A percentile compares a stretch with the other conserved stretches of the same genome.
phyloP scores from a whole-genome alignment of 2,329 filamentous ascomycete genomes.

The Conoideocrella luteorostrata region DNA sequence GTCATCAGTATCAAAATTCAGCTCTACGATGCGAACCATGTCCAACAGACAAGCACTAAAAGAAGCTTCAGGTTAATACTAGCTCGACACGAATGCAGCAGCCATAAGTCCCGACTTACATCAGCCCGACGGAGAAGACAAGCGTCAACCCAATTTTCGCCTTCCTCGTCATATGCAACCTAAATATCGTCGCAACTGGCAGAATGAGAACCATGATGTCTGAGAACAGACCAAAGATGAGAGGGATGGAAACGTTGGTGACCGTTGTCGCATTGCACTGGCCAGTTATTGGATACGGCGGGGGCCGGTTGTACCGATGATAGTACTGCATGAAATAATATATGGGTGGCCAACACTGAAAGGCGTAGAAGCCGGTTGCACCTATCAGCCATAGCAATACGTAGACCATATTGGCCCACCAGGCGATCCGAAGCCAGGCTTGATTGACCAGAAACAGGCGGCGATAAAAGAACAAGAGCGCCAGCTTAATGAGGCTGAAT shows the following conservation, averaged over 20 bases:
- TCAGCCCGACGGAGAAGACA: slow-evolving; percentile 3
- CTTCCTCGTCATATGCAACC: slow-evolving; percentile 3
- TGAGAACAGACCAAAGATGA: slow-evolving; percentile 5
- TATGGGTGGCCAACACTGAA: slow-evolving; percentile 3
- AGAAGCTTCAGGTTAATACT: no score
- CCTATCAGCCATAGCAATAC: slow-evolving; percentile 3
- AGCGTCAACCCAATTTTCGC: slow-evolving; percentile 1
- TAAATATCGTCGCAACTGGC: background rate
- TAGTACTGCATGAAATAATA: slow-evolving; percentile 7
- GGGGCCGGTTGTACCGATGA: background rate
- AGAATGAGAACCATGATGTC: slow-evolving; percentile 4
- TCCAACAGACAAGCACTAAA: slow-evolving; percentile 2
- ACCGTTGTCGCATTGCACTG: slow-evolving; percentile 4
- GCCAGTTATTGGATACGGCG: slow-evolving; percentile 3
- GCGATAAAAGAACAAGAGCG: slow-evolving; percentile 4
- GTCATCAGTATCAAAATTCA: slow-evolving; percentile 2
- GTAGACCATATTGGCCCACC: slow-evolving; percentile 4
- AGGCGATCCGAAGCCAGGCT: background rate
- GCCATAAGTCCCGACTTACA: slow-evolving; percentile 1
- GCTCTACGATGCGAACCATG: slow-evolving; percentile 4
- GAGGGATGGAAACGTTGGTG: slow-evolving; percentile 2
- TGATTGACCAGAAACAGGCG: slow-evolving; percentile 5
- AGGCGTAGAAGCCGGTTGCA: slow-evolving; percentile 2
- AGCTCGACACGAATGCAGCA: no score
- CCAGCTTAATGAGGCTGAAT: slow-evolving; percentile 5